Evolutionary conservation across 2,329 filamentous ascomycete species (phyloP).

Genomic region (Fusarium domesticum): DNA sequence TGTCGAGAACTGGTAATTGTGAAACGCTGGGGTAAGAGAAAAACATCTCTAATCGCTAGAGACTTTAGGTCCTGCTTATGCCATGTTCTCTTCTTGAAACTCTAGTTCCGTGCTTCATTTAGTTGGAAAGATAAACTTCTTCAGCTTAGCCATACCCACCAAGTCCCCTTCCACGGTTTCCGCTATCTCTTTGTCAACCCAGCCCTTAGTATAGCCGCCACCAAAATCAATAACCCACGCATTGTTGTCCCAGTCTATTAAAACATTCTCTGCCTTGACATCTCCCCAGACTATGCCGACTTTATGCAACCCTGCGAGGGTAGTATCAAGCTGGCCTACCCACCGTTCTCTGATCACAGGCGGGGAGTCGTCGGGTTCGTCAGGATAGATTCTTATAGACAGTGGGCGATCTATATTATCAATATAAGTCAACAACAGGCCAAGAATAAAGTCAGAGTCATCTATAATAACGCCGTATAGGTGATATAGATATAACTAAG

Average conservation of each 20-base stretch:
- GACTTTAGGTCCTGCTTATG: no score
- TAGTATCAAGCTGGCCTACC: constrained; percentile 17
- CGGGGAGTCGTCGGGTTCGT: background rate
- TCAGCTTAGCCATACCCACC: constrained; percentile 2
- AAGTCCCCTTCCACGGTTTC: constrained; percentile 31
- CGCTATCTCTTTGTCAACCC: constrained; percentile 23
- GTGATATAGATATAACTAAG: constrained; percentile 13
- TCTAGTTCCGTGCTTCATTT: background rate
- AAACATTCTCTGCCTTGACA: constrained; percentile 30
- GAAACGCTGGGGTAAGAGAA: no score
- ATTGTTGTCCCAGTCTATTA: constrained; percentile 30
- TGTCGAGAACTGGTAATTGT: no score
- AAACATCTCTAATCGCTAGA: no score
- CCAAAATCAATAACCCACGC: constrained; percentile 19
- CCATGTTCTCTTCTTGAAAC: no score
- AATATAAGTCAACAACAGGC: constrained; percentile 19
- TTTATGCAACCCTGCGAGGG: constrained; percentile 16
- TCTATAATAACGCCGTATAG: constrained; percentile 21
- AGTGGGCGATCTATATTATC: constrained; percentile 8
- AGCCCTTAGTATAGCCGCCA: constrained; percentile 28
- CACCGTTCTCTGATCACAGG: no score
- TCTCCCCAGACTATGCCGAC: constrained; percentile 31
- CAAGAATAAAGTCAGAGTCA: constrained; percentile 11
- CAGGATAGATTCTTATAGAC: constrained; percentile 3
- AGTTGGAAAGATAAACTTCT: constrained; percentile 1